A percentile compares a stretch with the other conserved stretches of the same genome.
These are phyloP conservation scores for Hydrangea macrophylla DNA, from an alignment of 148 eudicot genomes.

Conservation along the genomic window DNA sequence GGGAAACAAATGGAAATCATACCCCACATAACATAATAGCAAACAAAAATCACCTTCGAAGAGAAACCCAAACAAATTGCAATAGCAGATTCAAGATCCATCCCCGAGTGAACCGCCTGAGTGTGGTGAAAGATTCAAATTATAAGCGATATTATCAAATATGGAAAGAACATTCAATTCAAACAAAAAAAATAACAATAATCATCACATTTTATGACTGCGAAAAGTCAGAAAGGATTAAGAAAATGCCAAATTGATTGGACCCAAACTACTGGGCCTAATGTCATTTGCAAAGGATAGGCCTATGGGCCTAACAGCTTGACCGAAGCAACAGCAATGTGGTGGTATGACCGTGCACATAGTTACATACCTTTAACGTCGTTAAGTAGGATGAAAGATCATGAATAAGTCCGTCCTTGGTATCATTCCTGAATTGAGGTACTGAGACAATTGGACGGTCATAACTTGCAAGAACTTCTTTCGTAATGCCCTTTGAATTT, in stretches of 20 bases:
- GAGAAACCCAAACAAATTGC: constrained; percentile 6
- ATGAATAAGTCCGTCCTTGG: constrained; percentile 5
- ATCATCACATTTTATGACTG: too few species aligned
- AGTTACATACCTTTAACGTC: constrained; percentile 8
- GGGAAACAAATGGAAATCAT: too few species aligned
- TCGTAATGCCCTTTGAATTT: constrained; percentile 9
- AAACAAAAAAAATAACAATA: background rate
- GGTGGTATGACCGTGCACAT: too few species aligned
- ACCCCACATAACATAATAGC: too few species aligned
- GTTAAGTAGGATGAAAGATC: constrained; percentile 13
- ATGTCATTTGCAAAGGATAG: too few species aligned
- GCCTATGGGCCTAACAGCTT: too few species aligned
- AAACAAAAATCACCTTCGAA: constrained; percentile 1
- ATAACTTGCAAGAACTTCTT: constrained; percentile 9
- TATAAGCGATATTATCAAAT: too few species aligned
- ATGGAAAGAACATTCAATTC: too few species aligned
- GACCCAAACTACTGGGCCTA: too few species aligned
- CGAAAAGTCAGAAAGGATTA: too few species aligned
- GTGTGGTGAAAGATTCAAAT: background rate
- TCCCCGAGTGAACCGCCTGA: constrained; percentile 11
- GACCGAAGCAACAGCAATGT: too few species aligned
- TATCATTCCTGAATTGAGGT: constrained; percentile 4
- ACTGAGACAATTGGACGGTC: constrained; percentile 12
- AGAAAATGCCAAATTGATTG: too few species aligned
- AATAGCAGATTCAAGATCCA: constrained; percentile 12